Base-by-base conservation (phyloP, 2,329 filamentous ascomycete genomes). In the Sordariomycetes sp. region DNA sequence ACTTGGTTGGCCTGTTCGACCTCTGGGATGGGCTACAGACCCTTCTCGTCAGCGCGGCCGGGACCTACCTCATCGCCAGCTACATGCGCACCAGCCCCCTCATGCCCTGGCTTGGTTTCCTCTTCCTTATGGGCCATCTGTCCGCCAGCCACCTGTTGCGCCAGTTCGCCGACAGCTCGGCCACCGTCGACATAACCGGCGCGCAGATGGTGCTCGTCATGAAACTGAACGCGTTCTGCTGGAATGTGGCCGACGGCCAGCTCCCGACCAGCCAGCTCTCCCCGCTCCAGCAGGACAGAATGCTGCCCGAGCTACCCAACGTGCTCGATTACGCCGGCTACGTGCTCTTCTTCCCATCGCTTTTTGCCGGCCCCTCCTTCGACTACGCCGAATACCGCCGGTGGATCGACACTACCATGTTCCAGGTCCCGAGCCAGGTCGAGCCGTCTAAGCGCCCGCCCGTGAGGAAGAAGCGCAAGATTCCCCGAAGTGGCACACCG, bases 161-260 rank as follows among this genome's bases (percentile, higher is more conserved):
- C 45, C 90, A 95, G 70, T 80, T 84, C 45, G 74, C 79, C 45
- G 77, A 87, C 63, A 78, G 82, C 60, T 81, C 88, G 0, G 77
- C 80, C 45, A 71, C 74, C 1, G 77, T 96, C 59, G 94, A 99
- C 68, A 91, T 99, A 63, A 96, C 92, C 0, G 91, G 87, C 48
- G 90, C 92, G 1, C 94, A 99, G 70, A 99, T 99, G 94, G 94
- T 99, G 36, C 74, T 97, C 64, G 86, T 97, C 61, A 99, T 99
- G 90, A 99, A 99, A 71, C 82, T 99, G 39, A 90, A 85, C 24
- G 88, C 92, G 5, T 99, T 99, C 67, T 95, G 90, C 74, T 99
- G 94, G 94, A 97, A 97, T 67, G 86, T 97, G 10, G 90, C 94
- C 65, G 94, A 99, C 69, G 95, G 94, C 22, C 84, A 86, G 59